These are phyloP conservation scores for Saprolegnia parasitica DNA, from an alignment of 352 stramenopile genomes.

Conservation along the genomic window DNA sequence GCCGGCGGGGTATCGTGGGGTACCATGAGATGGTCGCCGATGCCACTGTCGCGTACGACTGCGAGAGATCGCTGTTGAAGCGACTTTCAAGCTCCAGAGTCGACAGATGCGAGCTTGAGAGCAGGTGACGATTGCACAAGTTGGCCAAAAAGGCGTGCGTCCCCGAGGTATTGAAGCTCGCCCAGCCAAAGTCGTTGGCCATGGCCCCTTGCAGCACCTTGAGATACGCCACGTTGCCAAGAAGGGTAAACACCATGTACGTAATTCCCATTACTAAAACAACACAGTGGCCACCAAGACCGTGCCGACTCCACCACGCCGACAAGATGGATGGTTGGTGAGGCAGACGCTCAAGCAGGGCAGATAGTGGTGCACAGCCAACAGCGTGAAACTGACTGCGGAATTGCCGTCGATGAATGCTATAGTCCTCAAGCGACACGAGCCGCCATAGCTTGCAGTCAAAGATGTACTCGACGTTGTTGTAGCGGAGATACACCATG, in stretches of 20 bases:
- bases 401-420: too few species aligned
- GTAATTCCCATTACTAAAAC: not conserved
- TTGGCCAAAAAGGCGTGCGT: not conserved
- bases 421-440: not conserved
- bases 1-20: not conserved
- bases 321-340: not conserved
- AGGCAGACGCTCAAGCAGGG: too few species aligned
- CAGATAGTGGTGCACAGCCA: too few species aligned
- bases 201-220: not conserved
- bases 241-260: not conserved
- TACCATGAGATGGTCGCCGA: too few species aligned
- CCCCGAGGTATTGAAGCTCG: slow-evolving; percentile 3
- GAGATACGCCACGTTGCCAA: not conserved
- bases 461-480: not conserved
- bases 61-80: not conserved
- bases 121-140: not conserved
- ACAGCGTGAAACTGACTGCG: not conserved
- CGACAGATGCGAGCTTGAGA: not conserved
- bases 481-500: not conserved
- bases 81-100: not conserved
- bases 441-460: not conserved
- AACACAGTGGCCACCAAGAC: not conserved
- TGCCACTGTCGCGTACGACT: not conserved
- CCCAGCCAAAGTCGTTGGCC: slow-evolving; percentile 24
- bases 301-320: not conserved